A percentile compares a stretch with the other conserved stretches of the same genome.
These are phyloP conservation scores for Populus trichocarpa DNA, from an alignment of 441 rosid genomes.

Conservation along the genomic window DNA sequence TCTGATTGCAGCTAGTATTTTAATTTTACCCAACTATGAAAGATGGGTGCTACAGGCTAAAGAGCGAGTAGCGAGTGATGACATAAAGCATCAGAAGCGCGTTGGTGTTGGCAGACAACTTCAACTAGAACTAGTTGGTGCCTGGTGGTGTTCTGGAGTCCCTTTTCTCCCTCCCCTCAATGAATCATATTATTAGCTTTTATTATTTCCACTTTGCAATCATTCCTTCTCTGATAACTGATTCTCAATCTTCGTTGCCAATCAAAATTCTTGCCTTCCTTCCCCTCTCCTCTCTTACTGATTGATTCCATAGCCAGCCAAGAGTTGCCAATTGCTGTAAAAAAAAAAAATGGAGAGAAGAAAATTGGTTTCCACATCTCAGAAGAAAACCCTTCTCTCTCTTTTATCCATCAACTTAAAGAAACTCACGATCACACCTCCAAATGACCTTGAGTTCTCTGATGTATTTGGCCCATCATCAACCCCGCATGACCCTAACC, in stretches of 20 bases:
- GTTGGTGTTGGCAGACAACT: not conserved
- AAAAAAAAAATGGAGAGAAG: not conserved
- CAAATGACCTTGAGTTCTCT: conserved; percentile 52
- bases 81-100: not conserved
- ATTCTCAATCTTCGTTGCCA: not conserved
- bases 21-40: not conserved
- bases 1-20: not conserved
- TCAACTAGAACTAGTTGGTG: not conserved
- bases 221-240: not conserved
- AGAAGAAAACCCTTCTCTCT: conserved; percentile 46
- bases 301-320: not conserved
- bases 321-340: not conserved
- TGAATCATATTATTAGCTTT: not conserved
- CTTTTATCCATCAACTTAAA: conserved; percentile 48
- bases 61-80: not conserved
- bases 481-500: conserved; percentile 28
- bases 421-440: conserved; percentile 54
- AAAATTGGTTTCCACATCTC: conserved; percentile 35
- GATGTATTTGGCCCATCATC: conserved; percentile 60
- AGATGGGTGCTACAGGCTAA: not conserved
- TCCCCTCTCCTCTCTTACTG: not conserved
- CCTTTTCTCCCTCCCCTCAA: not conserved
- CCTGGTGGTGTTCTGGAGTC: not conserved
- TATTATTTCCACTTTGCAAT: not conserved
- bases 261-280: not conserved